A percentile compares a stretch with the other conserved stretches of the same genome.
Evolutionary conservation across 2,329 filamentous ascomycete genomes (phyloP).

Genomic region (Colletotrichum camelliae): DNA sequence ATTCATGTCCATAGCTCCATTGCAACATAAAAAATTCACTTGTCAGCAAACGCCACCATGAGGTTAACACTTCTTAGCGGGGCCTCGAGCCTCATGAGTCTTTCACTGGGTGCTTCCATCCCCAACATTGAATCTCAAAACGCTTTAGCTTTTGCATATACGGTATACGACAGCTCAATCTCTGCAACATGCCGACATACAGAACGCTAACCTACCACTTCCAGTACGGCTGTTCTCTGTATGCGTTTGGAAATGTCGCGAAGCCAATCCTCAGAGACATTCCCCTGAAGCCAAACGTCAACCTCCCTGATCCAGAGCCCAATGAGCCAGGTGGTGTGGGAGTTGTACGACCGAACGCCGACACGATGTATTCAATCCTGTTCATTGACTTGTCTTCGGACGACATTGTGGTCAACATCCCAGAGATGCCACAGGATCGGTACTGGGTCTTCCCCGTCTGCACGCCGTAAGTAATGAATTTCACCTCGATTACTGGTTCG

Average conservation of each 20-base stretch:
- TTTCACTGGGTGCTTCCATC: neutral
- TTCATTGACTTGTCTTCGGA: neutral
- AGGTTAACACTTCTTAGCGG: neutral
- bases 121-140: neutral
- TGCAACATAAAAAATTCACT: neutral
- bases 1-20: too few species aligned
- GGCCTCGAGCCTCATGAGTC: neutral
- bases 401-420: neutral
- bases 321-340: neutral
- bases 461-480: neutral
- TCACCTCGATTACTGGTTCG: neutral
- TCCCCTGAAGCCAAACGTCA: neutral
- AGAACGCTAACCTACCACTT: neutral
- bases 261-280: neutral
- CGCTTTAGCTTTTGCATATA: neutral
- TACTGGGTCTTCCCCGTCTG: neutral
- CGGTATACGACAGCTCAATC: neutral
- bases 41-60: neutral
- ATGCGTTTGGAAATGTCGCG: neutral
- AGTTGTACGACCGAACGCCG: neutral
- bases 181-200: rapidly evolving
- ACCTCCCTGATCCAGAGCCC: neutral
- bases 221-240: neutral
- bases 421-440: neutral
- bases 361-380: neutral